Evolutionary conservation across 306 rosid genomes (phyloP).

Genomic region (Dryas drummondii): DNA sequence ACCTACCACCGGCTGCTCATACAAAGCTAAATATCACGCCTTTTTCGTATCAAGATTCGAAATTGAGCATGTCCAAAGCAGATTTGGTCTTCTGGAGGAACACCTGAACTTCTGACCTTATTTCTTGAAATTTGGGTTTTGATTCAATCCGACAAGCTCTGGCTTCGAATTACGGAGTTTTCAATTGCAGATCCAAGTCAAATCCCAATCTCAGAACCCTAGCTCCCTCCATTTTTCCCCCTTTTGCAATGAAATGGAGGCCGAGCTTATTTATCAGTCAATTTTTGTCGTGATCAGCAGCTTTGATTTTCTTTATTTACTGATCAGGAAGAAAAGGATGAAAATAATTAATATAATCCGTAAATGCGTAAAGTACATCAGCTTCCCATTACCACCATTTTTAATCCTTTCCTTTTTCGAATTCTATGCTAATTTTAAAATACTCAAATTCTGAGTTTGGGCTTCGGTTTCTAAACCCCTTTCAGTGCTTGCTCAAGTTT

Average conservation of each 20-base stretch:
- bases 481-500: too few species aligned
- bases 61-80: neutral
- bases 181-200: neutral
- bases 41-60: neutral
- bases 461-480: too few species aligned
- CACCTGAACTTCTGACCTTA: slow-evolving; percentile 7
- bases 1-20: neutral
- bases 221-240: slow-evolving; percentile 5
- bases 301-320: neutral
- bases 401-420: neutral
- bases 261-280: neutral
- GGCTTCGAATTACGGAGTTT: neutral
- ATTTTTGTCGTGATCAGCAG: neutral
- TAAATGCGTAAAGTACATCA: neutral
- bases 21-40: neutral
- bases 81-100: neutral
- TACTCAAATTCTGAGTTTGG: too few species aligned
- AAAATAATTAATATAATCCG: neutral
- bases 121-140: neutral
- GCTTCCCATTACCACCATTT: neutral
- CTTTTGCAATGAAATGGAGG: neutral
- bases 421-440: too few species aligned
- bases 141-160: neutral
- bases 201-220: slow-evolving; percentile 4
- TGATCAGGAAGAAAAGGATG: neutral